Base-by-base conservation (phyloP, 1,139 yeast species). In the Kodamaea arcana region DNA sequence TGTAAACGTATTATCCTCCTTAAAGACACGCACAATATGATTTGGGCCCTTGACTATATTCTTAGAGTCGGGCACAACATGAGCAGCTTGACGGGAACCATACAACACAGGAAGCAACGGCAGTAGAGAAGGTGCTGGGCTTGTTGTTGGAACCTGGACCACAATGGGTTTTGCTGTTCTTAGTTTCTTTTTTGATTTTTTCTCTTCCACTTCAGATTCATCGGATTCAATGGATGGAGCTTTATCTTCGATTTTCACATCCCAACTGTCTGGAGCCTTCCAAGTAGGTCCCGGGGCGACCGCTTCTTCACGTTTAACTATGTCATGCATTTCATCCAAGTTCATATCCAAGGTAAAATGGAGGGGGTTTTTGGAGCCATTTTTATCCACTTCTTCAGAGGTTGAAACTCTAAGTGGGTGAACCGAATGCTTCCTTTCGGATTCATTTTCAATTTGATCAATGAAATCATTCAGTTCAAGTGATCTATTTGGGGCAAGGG, bases 261-360 rank as follows among this genome's bases (percentile, higher is more conserved):
- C 90, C 92, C 92, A 83, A 51, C 83, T 77, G 50, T 83, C 90
- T 0, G 92, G 92, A 1, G 92, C 84, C 24, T 67, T 68, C 92
- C 92, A 78, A 8, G 58, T 27, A 4, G 23, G 11, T 9, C 4
- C 14, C 11, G 23, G 23, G 5, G 30, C 4, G 15, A 31, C 8
- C 5, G 32, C 24, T 10, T 29, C 34, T 7, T 25, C 26, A 12
- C 23, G 17, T 39, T 64, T 69, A 15, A 78, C 62, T 32, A 78
- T 75, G 9, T 78, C 80, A 27, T 66, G 62, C 72, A 78, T 71
- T 43, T 76, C 77, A 35, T 62, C 62, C 29, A 72, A 50, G 40
- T 73, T 72, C 37, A 76, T 65, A 42, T 75, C 75, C 30, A 75
- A 60, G 36, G 68, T 65, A 39, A 68, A 65, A n/a, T n/a, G n/a